phyloP scores from a whole-genome alignment of 2,329 filamentous ascomycete species.

The Fusarium nelsonii region DNA sequence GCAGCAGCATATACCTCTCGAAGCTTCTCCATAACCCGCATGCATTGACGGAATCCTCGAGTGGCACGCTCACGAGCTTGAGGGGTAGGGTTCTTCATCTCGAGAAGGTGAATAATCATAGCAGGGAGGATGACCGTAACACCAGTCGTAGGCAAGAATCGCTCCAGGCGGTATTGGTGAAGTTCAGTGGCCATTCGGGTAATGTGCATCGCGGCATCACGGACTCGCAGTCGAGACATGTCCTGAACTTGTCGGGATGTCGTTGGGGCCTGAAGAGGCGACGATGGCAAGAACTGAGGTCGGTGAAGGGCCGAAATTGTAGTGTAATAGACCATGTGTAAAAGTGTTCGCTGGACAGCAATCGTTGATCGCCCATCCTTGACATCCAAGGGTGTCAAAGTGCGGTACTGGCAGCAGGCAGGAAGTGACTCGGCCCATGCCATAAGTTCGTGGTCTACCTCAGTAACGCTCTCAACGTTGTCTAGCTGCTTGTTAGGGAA shows the following conservation, averaged over 20 bases:
- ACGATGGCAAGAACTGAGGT: constrained; percentile 87
- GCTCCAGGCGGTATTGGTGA: constrained; percentile 77
- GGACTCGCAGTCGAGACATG: constrained; percentile 83
- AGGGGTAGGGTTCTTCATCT: constrained; percentile 86
- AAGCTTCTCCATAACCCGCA: constrained; percentile 89
- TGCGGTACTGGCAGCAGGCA: constrained; percentile 75
- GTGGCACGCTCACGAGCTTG: constrained; percentile 79
- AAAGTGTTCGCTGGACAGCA: constrained; percentile 81
- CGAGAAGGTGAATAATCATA: constrained; percentile 92
- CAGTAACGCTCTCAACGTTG: constrained; percentile 82
- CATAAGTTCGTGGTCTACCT: constrained; percentile 82
- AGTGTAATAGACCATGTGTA: constrained; percentile 95
- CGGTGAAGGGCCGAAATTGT: constrained; percentile 91
- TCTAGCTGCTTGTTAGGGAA: constrained; percentile 88
- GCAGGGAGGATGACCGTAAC: constrained; percentile 92
- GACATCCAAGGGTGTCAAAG: constrained; percentile 66
- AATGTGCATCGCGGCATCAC: constrained; percentile 85
- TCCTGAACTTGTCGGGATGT: constrained; percentile 80
- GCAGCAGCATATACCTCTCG: constrained; percentile 92
- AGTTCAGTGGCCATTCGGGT: constrained; percentile 85
- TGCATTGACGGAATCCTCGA: constrained; percentile 88
- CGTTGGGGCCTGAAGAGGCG: constrained; percentile 65
- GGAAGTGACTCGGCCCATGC: constrained; percentile 82
- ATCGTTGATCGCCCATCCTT: constrained; percentile 71
- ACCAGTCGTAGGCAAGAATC: constrained; percentile 86